Percentiles rank a stretch among this genome's conserved stretches.
Conservation (phyloP, 768 basidiomycete species). For the Hortiboletus campestris region DNA sequence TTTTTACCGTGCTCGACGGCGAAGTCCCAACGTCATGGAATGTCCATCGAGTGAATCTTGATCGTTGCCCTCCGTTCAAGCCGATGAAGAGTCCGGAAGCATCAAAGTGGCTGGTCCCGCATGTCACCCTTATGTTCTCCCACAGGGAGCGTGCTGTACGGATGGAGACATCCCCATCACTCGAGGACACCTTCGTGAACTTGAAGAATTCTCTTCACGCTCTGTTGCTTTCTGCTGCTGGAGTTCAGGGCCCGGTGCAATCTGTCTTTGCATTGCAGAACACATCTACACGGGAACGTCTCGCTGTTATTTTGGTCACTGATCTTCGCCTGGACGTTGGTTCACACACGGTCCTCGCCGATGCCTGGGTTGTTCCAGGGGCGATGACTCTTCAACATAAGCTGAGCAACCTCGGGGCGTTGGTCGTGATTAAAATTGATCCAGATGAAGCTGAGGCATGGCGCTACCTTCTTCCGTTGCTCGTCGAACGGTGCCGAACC, state of each 20-base stretch:
- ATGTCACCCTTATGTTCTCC: slow-evolving; percentile 34
- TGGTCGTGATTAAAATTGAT: slow-evolving; percentile 14
- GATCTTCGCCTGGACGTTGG: slow-evolving; percentile 46
- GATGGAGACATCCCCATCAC: not conserved
- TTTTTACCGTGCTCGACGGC: slow-evolving; percentile 25
- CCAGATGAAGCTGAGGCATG: slow-evolving; percentile 35
- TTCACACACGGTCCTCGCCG: slow-evolving; percentile 50
- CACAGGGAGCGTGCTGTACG: slow-evolving; percentile 25
- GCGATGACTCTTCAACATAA: slow-evolving; percentile 7
- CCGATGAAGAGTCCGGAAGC: slow-evolving; percentile 7
- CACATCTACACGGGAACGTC: slow-evolving; percentile 8
- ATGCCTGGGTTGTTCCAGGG: slow-evolving; percentile 47
- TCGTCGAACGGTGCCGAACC: slow-evolving; percentile 52
- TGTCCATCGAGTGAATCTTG: slow-evolving; percentile 40
- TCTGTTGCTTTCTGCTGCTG: slow-evolving; percentile 27
- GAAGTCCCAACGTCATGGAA: slow-evolving; percentile 29
- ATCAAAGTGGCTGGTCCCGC: slow-evolving; percentile 33
- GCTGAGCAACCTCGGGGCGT: slow-evolving; percentile 9
- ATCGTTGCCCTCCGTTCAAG: slow-evolving; percentile 34
- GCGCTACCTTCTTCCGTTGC: slow-evolving; percentile 49
- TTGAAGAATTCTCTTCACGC: slow-evolving; percentile 34
- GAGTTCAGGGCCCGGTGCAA: slow-evolving; percentile 18
- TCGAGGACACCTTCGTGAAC: slow-evolving; percentile 26
- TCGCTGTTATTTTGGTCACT: slow-evolving; percentile 48
- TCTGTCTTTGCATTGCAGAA: slow-evolving; percentile 22